A percentile compares a stretch with the other conserved stretches of the same genome.
These are phyloP conservation scores for Colletotrichum sp. DNA, from an alignment of 2,329 filamentous ascomycete species.

Conservation along the genomic window DNA sequence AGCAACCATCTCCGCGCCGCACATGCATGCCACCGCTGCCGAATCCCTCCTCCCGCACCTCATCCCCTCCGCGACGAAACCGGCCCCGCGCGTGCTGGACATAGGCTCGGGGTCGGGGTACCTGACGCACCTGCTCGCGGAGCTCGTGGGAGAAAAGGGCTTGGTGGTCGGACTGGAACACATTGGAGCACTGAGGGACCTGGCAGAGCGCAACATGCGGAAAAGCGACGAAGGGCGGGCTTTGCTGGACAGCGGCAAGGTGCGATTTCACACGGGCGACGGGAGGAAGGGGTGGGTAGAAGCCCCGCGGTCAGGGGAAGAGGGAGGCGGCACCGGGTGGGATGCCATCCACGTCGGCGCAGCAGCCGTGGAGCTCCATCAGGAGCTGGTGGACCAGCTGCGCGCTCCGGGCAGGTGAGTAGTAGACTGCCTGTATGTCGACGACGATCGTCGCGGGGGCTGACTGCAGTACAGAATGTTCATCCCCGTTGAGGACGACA, in stretches of 20 bases:
- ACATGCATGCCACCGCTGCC: conserved; percentile 64
- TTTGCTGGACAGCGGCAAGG: conserved; percentile 67
- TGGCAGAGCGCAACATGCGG: conserved; percentile 69
- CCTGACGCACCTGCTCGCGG: conserved; percentile 85
- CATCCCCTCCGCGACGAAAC: conserved; percentile 34
- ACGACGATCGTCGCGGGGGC: not conserved
- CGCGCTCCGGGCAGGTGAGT: conserved; percentile 72
- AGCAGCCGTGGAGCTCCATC: conserved; percentile 76
- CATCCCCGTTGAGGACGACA: conserved; percentile 70
- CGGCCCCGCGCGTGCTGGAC: conserved; percentile 66
- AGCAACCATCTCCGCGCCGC: conserved; percentile 64
- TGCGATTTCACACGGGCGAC: conserved; percentile 78
- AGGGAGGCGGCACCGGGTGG: conserved; percentile 64
- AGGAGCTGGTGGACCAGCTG: conserved; percentile 77
- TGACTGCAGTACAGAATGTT: conserved; percentile 63
- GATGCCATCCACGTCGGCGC: conserved; percentile 97
- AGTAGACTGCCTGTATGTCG: not conserved
- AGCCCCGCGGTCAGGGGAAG: conserved; percentile 43
- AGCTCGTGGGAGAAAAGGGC: conserved; percentile 64
- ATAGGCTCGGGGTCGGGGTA: conserved; percentile 82
- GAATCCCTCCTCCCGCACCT: conserved; percentile 54
- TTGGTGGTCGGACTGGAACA: conserved; percentile 78
- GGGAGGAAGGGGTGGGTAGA: conserved; percentile 70
- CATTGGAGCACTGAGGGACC: conserved; percentile 65
- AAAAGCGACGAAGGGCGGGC: conserved; percentile 63